Percentiles rank a stretch among this genome's conserved stretches.
Evolutionary conservation across 805 yeast genomes (phyloP).

Genomic region (Monosporozyma aerobia): DNA sequence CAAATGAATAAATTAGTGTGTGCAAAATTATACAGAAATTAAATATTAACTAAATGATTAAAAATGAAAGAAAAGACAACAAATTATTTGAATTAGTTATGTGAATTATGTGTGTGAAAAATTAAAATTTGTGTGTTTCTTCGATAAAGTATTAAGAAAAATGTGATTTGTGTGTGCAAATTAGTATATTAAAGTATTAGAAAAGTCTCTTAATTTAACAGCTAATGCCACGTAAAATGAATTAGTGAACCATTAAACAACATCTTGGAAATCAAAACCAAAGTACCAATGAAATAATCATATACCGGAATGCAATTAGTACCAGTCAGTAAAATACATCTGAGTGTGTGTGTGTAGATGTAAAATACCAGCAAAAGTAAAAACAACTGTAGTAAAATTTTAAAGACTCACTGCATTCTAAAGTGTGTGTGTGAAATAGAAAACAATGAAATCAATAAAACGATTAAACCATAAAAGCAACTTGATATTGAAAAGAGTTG

Average conservation of each 20-base stretch:
- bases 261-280: background rate
- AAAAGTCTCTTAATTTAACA: background rate
- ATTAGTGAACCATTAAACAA: background rate
- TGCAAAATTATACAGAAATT: conserved; percentile 12
- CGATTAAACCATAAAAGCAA: background rate
- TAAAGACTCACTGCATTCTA: background rate
- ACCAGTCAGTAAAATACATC: background rate
- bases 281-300: background rate
- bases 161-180: conserved; percentile 8
- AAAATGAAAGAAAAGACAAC: conserved; percentile 4
- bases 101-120: conserved; percentile 7
- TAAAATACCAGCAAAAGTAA: background rate
- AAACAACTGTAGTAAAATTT: background rate
- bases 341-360: conserved; percentile 5
- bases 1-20: conserved; percentile 14
- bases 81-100: conserved; percentile 1
- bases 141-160: conserved; percentile 2
- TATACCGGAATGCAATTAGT: background rate
- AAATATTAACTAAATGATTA: conserved; percentile 10
- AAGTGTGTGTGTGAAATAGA: conserved; percentile 3
- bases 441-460: background rate
- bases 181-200: conserved; percentile 3
- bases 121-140: conserved; percentile 6
- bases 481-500: background rate
- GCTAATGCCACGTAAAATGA: background rate